A percentile compares a stretch with the other conserved stretches of the same genome.
Conservation (phyloP, 306 rosid species). For the Vicia sativa region DNA sequence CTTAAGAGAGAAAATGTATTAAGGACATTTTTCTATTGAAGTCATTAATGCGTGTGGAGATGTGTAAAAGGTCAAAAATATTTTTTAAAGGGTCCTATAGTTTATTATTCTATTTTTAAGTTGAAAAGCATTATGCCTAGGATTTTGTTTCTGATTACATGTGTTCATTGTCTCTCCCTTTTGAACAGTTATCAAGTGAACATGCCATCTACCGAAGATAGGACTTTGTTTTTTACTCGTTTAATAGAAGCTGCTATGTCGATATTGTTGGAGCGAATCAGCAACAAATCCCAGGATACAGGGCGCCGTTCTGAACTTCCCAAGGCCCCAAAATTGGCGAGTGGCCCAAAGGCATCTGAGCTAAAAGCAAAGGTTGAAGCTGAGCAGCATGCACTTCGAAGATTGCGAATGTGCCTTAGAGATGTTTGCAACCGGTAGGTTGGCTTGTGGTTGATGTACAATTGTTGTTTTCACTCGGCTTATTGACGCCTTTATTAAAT, state of each 20-base stretch:
- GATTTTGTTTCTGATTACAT: constrained; percentile 32
- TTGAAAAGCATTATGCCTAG: constrained; percentile 17
- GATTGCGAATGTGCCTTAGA: constrained; percentile 97
- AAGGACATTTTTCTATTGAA: no score
- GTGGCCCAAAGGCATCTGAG: constrained; percentile 92
- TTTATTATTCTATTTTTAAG: constrained; percentile 9
- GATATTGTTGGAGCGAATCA: constrained; percentile 60
- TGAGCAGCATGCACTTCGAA: constrained; percentile 97
- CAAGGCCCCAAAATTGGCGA: constrained; percentile 81
- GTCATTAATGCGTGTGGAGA: no score
- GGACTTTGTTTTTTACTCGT: constrained; percentile 63
- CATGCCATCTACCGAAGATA: constrained; percentile 69
- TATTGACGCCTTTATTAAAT: constrained; percentile 16
- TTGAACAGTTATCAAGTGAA: constrained; percentile 69
- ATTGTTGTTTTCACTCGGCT: constrained; percentile 18
- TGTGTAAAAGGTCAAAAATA: no score
- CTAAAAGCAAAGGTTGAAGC: constrained; percentile 89
- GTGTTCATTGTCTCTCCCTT: constrained; percentile 30
- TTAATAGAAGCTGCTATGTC: constrained; percentile 84
- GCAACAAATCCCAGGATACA: constrained; percentile 55
- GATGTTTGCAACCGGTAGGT: constrained; percentile 96
- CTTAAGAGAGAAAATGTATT: no score
- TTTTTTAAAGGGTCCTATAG: background rate
- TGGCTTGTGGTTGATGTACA: constrained; percentile 9
- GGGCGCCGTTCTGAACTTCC: constrained; percentile 76